Evolutionary conservation across 768 basidiomycete species (phyloP).

Genomic region (Boletus tylopilopsis): DNA sequence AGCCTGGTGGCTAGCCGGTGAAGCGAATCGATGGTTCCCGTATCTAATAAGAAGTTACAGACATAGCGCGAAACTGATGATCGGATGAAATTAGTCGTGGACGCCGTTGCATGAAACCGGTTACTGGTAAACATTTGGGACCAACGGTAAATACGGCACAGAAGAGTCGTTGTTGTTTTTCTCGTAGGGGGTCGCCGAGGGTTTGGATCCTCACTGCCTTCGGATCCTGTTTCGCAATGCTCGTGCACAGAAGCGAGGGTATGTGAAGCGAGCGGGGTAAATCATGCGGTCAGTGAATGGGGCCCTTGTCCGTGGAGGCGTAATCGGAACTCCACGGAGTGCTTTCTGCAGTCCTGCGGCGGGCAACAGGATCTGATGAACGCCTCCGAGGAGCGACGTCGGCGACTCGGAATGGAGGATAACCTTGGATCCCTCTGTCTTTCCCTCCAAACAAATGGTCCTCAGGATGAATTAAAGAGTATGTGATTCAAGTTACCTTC

Average conservation of each 20-base stretch:
- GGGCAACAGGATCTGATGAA: background rate
- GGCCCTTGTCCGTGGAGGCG: constrained; percentile 6
- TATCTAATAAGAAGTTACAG: background rate
- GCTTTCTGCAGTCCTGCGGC: constrained; percentile 1
- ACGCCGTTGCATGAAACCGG: constrained; percentile 12
- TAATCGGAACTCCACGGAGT: constrained; percentile 25
- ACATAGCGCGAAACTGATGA: background rate
- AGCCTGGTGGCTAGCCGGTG: background rate
- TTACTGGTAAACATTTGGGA: background rate
- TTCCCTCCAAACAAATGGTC: background rate
- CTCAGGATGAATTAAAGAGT: background rate
- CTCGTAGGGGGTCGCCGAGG: constrained; percentile 8
- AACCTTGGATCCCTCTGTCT: background rate
- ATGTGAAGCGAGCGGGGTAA: constrained; percentile 14
- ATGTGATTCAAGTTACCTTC: constrained; percentile 1
- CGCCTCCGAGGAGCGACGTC: background rate
- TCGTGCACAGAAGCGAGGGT: constrained; percentile 17
- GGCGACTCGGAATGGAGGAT: constrained; percentile 1
- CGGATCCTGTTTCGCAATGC: constrained; percentile 20
- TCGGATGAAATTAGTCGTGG: constrained; percentile 15
- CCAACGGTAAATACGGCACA: constrained; percentile 1
- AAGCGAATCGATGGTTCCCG: constrained; percentile 3
- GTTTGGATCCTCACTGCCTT: constrained; percentile 18
- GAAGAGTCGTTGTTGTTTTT: constrained; percentile 3
- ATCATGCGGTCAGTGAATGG: constrained; percentile 10